phyloP scores from a whole-genome alignment of 2,329 filamentous ascomycete species.

The Colletotrichum simmondsii region DNA sequence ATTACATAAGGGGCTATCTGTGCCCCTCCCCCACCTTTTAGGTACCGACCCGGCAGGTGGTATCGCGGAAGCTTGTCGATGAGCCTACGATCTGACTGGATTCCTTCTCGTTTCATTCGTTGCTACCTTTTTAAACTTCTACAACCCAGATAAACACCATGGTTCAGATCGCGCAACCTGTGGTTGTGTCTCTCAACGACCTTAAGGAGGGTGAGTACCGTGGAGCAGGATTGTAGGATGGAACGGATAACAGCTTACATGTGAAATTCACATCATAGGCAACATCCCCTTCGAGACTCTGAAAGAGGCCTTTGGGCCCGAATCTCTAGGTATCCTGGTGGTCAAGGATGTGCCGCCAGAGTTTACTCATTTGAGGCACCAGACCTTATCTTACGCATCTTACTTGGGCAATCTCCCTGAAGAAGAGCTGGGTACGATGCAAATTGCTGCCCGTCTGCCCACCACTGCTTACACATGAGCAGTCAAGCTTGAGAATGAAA shows the following conservation, averaged over 20 bases:
- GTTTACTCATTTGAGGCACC: conserved; percentile 78
- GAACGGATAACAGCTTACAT: conserved; percentile 24
- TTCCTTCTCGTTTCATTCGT: not conserved
- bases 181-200: conserved; percentile 71
- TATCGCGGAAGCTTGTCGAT: not conserved
- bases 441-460: not conserved
- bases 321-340: conserved; percentile 92
- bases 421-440: conserved; percentile 72
- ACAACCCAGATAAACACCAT: conserved; percentile 42
- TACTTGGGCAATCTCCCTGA: conserved; percentile 85
- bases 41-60: conserved; percentile 11
- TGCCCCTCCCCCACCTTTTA: conserved; percentile 25
- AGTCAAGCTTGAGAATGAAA: conserved; percentile 68
- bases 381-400: conserved; percentile 85
- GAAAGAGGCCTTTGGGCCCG: conserved; percentile 86
- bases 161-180: conserved; percentile 63
- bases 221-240: not conserved
- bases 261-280: conserved; percentile 53
- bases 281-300: conserved; percentile 75
- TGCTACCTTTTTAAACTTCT: not conserved
- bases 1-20: conserved; percentile 18
- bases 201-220: conserved; percentile 62
- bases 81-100: conserved; percentile 7
- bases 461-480: conserved; percentile 28
- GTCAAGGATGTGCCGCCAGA: conserved; percentile 83